phyloP scores from a whole-genome alignment of 169 alveolate species.

The Pseudocohnilembus persalinus region DNA sequence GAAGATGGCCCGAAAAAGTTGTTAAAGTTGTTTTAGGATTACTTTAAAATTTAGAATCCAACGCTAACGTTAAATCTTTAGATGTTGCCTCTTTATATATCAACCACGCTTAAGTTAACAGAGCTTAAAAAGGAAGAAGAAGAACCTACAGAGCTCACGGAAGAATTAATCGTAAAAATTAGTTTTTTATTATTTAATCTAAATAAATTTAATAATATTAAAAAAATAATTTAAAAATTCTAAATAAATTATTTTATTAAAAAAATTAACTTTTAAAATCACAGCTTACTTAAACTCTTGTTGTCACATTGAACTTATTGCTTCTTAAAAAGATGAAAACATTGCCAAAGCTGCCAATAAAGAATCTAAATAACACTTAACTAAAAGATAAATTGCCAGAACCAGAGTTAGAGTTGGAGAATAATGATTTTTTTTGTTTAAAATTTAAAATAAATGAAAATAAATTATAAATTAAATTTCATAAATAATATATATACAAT shows the following conservation, averaged over 20 bases:
- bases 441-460: too few relatives aligned
- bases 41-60: slow-evolving; percentile 93
- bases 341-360: slow-evolving; percentile 63
- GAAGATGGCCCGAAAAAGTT: slow-evolving; percentile 98
- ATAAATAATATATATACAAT: too few relatives aligned
- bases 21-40: slow-evolving; percentile 91
- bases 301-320: slow-evolving; percentile 74
- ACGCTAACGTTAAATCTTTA: slow-evolving; percentile 94
- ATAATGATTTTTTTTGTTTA: neutral
- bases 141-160: slow-evolving; percentile 99
- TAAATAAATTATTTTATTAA: neutral
- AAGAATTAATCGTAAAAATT: slow-evolving; percentile 85
- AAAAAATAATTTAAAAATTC: neutral
- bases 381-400: slow-evolving; percentile 58
- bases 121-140: slow-evolving; percentile 97
- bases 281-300: slow-evolving; percentile 62
- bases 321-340: slow-evolving; percentile 62
- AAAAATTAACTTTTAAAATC: neutral
- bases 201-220: neutral
- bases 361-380: slow-evolving; percentile 40
- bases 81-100: slow-evolving; percentile 90
- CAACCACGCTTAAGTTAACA: slow-evolving; percentile 93
- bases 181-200: neutral
- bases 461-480: too few relatives aligned
- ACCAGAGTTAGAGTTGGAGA: slow-evolving; percentile 55